Evolutionary conservation across 768 basidiomycete genomes (phyloP), one percentile per base, ranked within the genome.

Genomic region (Amanita jacksonii): DNA sequence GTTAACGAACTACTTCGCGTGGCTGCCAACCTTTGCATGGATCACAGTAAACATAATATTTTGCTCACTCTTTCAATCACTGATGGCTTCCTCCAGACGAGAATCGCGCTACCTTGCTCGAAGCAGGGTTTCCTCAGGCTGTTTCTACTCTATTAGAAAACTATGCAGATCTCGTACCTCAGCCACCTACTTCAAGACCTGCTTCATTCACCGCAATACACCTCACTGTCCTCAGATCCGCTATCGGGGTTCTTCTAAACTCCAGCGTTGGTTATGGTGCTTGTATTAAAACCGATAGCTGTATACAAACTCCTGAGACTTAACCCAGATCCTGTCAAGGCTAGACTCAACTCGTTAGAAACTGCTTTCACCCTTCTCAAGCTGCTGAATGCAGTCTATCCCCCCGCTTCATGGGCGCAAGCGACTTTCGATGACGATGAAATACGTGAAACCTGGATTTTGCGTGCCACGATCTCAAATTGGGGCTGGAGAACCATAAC

Each of bases 401-500:
- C 82, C n/a, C 74, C 79, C 9, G 77, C 76, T 8, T 64, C 73
- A 9, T 90, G 88, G 87, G 61, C 67, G 18, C 54, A 59, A 19
- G 22, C 47, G 4, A 32, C 48, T 33, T 25, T 33, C 38, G 38
- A 57, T 23, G 61, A 64, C 25, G 81, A 85, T 50, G 67, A 74
- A 36, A 38, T 35, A 12, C 18, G 27, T n/a, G 10, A 45, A 12
- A 22, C 32, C 3, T 90, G 86, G 86, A 66, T 55, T 19, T 57
- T 83, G 36, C 76, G 87, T 15, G 72, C 67, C 43, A 72, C 72
- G 6, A 64, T 89, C 22, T 77, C 81, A 2, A 75, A 71, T 35
- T 90, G 87, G 87, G 72, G 77, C 32, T 89, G 86, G 85, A 71
- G 79, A 51, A 71, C 76, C 2, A 73, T 87, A n/a, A 70, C 74